Evolutionary conservation across 2,329 filamentous ascomycete species (phyloP).

Genomic region (Endothia cerciana): DNA sequence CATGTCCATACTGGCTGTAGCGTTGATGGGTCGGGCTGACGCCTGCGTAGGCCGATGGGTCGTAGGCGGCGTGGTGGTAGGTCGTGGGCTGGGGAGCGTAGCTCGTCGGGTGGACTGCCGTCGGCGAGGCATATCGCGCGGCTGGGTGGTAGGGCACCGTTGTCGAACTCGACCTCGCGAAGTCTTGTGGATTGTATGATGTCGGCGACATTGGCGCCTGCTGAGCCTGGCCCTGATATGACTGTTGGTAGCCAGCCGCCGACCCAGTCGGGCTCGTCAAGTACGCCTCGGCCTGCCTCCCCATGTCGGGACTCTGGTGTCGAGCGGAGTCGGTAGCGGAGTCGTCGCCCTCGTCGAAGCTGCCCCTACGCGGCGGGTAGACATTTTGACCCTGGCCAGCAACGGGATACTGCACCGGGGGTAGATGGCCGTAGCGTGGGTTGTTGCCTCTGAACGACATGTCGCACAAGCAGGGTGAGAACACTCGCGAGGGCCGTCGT

Average conservation of each 20-base stretch:
- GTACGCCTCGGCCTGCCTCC: slow-evolving; percentile 66
- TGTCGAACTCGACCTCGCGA: slow-evolving; percentile 58
- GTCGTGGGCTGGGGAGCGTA: slow-evolving; percentile 45
- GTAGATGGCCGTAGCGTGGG: slow-evolving; percentile 68
- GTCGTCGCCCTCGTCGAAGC: slow-evolving; percentile 80
- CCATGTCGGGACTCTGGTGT: slow-evolving; percentile 30
- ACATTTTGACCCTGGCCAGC: slow-evolving; percentile 46
- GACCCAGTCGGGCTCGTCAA: slow-evolving; percentile 55
- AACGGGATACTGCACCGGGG: slow-evolving; percentile 66
- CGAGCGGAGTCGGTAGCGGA: slow-evolving; percentile 49
- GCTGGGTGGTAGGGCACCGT: slow-evolving; percentile 54
- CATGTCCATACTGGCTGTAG: slow-evolving; percentile 49
- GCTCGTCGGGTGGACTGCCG: slow-evolving; percentile 34
- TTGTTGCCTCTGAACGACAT: slow-evolving; percentile 70
- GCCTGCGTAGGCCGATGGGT: slow-evolving; percentile 62
- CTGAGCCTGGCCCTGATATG: slow-evolving; percentile 51
- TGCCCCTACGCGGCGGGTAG: slow-evolving; percentile 60
- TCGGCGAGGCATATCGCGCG: slow-evolving; percentile 43
- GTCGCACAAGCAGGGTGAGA: slow-evolving; percentile 25
- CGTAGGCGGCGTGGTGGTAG: slow-evolving; percentile 60
- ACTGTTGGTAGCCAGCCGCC: slow-evolving; percentile 56
- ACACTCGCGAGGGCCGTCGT: not conserved
- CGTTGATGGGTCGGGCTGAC: slow-evolving; percentile 54
- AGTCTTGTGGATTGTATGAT: slow-evolving; percentile 74
- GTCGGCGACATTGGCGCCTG: slow-evolving; percentile 50